These are phyloP conservation scores for Fusarium coicis DNA, from an alignment of 2,329 filamentous ascomycete genomes.

Conservation along the genomic window DNA sequence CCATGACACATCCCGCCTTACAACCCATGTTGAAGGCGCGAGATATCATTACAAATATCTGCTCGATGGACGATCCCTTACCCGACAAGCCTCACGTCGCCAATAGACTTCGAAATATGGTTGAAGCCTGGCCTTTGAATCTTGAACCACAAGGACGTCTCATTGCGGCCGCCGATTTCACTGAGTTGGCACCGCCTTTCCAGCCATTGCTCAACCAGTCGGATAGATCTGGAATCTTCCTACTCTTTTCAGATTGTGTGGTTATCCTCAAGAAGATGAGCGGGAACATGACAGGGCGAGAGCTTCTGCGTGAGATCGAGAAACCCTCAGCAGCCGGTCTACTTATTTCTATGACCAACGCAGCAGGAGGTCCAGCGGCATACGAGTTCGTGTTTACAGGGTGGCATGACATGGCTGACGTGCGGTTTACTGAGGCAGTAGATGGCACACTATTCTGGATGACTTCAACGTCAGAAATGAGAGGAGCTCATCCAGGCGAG, in stretches of 20 bases:
- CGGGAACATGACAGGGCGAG: constrained; percentile 75
- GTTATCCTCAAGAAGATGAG: constrained; percentile 79
- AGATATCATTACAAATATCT: constrained; percentile 96
- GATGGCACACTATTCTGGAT: constrained; percentile 75
- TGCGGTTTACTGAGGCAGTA: constrained; percentile 77
- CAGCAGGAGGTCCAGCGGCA: constrained; percentile 67
- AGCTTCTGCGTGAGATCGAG: constrained; percentile 85
- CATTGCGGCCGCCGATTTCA: constrained; percentile 82
- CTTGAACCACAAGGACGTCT: constrained; percentile 81
- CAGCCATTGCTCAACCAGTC: constrained; percentile 53
- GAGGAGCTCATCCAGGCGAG: constrained; percentile 61
- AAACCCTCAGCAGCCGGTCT: constrained; percentile 75
- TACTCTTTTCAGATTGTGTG: constrained; percentile 86
- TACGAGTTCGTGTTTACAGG: constrained; percentile 82
- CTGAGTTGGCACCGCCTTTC: constrained; percentile 81
- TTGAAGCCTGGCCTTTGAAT: constrained; percentile 79
- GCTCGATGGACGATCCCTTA: constrained; percentile 82
- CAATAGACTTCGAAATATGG: constrained; percentile 78
- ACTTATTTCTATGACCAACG: constrained; percentile 72
- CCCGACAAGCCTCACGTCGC: constrained; percentile 79
- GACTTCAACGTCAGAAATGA: constrained; percentile 71
- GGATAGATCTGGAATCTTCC: constrained; percentile 74
- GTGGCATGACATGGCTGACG: constrained; percentile 74
- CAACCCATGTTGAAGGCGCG: constrained; percentile 86
- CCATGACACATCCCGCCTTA: constrained; percentile 85